Evolutionary conservation across 352 stramenopile species (phyloP).

Genomic region (Aphanomyces cochlioides): DNA sequence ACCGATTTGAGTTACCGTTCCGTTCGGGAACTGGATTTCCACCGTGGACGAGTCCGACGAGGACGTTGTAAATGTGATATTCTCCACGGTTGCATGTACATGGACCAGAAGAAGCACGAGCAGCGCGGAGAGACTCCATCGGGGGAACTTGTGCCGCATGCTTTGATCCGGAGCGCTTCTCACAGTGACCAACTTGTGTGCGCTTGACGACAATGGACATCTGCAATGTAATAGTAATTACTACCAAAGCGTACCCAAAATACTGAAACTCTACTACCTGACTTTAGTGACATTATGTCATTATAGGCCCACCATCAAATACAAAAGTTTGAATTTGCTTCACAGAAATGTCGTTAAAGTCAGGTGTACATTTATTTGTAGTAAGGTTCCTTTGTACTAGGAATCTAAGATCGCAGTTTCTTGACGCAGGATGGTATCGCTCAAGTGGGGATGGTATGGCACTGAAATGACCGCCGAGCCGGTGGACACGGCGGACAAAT

Average conservation of each 20-base stretch:
- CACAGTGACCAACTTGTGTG: too few relatives aligned
- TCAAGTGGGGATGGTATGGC: conserved; percentile 22
- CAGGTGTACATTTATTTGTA: too few relatives aligned
- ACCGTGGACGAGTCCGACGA: not conserved
- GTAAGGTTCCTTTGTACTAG: too few relatives aligned
- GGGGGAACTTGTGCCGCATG: not conserved
- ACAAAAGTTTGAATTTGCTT: too few relatives aligned
- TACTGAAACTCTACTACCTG: too few relatives aligned
- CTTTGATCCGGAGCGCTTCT: too few relatives aligned
- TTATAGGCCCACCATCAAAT: too few relatives aligned
- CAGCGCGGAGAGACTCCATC: not conserved
- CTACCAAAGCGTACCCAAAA: too few relatives aligned
- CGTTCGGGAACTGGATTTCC: not conserved
- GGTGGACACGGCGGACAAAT: not conserved
- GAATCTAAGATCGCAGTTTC: too few relatives aligned
- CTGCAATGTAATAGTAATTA: too few relatives aligned
- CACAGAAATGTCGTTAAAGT: not conserved
- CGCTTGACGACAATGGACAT: too few relatives aligned
- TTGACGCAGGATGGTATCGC: not conserved
- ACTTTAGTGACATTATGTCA: too few relatives aligned
- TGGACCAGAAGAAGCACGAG: not conserved
- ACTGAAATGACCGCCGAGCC: not conserved
- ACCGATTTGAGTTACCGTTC: not conserved
- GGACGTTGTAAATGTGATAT: not conserved
- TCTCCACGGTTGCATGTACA: not conserved